Evolutionary conservation across 192 early-diverging fungal genomes (phyloP), one percentile per base, ranked within the genome.

Genomic region (Rhizoclosmatium sp.): DNA sequence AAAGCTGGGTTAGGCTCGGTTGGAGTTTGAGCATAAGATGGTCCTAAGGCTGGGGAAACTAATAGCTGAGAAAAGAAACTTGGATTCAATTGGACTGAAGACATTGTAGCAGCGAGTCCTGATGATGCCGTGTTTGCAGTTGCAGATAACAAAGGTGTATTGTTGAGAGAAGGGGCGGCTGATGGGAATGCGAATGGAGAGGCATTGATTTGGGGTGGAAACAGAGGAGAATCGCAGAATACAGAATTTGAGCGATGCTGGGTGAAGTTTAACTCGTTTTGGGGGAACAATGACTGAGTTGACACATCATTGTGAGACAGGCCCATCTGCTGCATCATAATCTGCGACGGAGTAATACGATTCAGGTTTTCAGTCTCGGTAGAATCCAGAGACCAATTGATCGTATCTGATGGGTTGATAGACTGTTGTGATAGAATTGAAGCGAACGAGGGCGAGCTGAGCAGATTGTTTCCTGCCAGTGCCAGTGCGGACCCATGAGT

Each of bases 171-270:
- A 62, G 60, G 60, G 5, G 51, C 51, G 5, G 16, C 16, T 12
- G 60, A 40, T 21, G 60, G 39, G 60, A 31, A 62, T 21, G 60
- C 60, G 23, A 62, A 23, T 23, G 60, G 60, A 62, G 60, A 62
- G 4, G 39, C 39, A 40, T 7, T 7, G 7, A 21, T 5, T 23
- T 62, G 60, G 10, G 9, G 54, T 0, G 60, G 60, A 40, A 62
- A 62, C 60, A 62, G 51, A 62, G 60, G 60, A 62, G 51, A 62
- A 62, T 19, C 21, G 60, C 21, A 62, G 60, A 62, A 62, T 54
- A 23, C 4, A 7, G 60, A 62, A 40, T 21, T 23, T 19, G 60
- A 62, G 60, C 60, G 60, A 21, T 62, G 39, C 5, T 62, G 60
- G 21, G 60, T 31, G 23, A 62, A 62, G 23, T 56, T 56, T 9